Evolutionary conservation across 805 yeast genomes (phyloP), one percentile per base, ranked within the genome.

Genomic region (Lachancea cidri): DNA sequence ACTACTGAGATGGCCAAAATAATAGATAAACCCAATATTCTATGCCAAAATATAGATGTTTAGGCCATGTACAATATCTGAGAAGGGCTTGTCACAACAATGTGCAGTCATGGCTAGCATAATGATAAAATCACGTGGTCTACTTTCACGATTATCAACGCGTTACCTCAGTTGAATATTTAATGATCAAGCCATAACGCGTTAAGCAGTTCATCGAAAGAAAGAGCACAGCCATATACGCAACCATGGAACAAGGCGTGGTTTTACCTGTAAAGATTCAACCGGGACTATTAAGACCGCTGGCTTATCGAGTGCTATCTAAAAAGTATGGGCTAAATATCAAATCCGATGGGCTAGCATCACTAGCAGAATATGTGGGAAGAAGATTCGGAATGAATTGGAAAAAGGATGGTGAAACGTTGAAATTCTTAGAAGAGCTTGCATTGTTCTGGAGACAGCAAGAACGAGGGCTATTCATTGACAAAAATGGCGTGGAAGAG

Each of bases 241-340:
- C 13, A 32, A 16, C 7, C 6, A 32, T 32, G 35, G 37, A 44
- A n/a, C 33, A 53, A 14, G 56, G 55, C 2, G 48, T 43, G 17
- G 77, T 73, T 15, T 71, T 89, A 9, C 97, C 97, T 0, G 80
- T 86, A 2, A 73, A 74, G 43, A 76, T 91, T 2, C 84, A 80
- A 39, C 86, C 96, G 0, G 77, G 91, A 0, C 85, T 85, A 54
- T 67, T 93, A 33, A 74, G 98, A 34, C 98, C 98, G 1, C 66
- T 91, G 36, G 97, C 97, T 0, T 93, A 89, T 60, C 70, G 98
- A 31, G 76, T 91, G 1, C 63, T 93, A 6, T 86, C 98, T 4
- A 91, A 88, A 63, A 93, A 91, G 57, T 91, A 87, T 58, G 96
- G 97, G 0, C 73, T 93, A 20, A 88, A 88, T 60, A 76, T 93